Evolutionary conservation across 2,329 filamentous ascomycete species (phyloP).

Genomic region (Pseudofabraea citricarpa): DNA sequence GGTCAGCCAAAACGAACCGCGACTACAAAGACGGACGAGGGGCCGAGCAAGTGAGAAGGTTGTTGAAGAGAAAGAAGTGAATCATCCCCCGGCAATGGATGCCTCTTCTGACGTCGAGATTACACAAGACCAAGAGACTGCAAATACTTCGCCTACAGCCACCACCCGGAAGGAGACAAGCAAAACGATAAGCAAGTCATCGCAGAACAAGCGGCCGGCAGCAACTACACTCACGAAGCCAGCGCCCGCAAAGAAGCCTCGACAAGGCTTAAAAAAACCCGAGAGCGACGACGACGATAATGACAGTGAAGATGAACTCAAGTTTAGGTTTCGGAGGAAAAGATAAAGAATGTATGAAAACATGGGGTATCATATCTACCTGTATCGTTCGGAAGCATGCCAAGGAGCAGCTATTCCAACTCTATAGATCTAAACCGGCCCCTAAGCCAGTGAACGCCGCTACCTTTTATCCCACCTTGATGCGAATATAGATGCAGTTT

Average conservation of each 20-base stretch:
- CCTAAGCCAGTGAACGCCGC: too few relatives aligned
- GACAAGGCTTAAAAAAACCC: constrained; percentile 7
- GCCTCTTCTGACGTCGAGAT: background rate
- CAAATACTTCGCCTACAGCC: background rate
- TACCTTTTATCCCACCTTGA: background rate
- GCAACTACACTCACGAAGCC: constrained; percentile 14
- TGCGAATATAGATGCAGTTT: constrained; percentile 5
- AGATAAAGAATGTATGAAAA: constrained; percentile 4
- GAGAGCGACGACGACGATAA: constrained; percentile 15
- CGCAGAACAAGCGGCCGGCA: constrained; percentile 19
- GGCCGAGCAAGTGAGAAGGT: constrained; percentile 5
- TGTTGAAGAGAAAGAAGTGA: background rate
- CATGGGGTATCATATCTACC: constrained; percentile 15
- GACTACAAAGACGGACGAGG: background rate
- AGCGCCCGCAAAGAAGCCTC: constrained; percentile 21
- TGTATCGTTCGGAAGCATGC: too few relatives aligned
- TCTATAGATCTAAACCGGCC: constrained; percentile 2
- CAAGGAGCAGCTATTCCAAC: background rate
- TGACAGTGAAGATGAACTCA: constrained; percentile 24
- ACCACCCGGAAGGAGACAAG: constrained; percentile 5
- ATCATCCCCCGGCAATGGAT: background rate
- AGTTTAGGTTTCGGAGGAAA: constrained; percentile 24
- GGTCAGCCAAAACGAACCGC: constrained; percentile 6
- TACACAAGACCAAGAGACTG: background rate
- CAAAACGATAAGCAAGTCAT: background rate